Evolutionary conservation across 768 basidiomycete species (phyloP), one percentile per base, ranked within the genome.

Genomic region (Trametes cingulata): DNA sequence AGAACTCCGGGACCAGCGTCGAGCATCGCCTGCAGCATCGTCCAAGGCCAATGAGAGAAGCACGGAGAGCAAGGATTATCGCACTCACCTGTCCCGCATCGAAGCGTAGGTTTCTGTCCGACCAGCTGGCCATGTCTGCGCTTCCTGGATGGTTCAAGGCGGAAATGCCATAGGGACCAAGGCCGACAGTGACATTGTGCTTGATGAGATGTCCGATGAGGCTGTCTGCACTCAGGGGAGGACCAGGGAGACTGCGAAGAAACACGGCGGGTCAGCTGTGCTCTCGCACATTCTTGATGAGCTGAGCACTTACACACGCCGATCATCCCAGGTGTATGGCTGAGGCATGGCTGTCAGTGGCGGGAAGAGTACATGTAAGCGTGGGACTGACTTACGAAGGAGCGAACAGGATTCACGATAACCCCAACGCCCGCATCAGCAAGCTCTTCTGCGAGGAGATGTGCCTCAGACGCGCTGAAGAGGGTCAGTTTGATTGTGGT

Each of bases 381-480:
- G n/a, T n/a, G 29, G 10, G 7, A 25, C 15, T 9, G 7, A 55
- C 57, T 13, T 14, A 68, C 67, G 74, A 80, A 88, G 0, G 88
- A 83, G 41, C 90, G 75, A 0, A 84, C 71, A 6, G 82, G 82
- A 0, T 81, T 77, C 24, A 94, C 74, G 25, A 95, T 81, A n/a
- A 93, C 88, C 40, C 87, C 86, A 2, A 94, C 81, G 9, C 78
- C 76, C 0, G 87, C 86, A 20, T 73, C 66, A 1, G 79, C 82
- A 20, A 92, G 82, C 56, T 90, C 80, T 3, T 80, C 71, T 0
- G 89, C 90, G 13, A 93, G 73, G 1, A 88, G 72, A 70, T 85
- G 79, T 0, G 78, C 79, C 71, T 93, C 89, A 0, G 80, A 66
- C 0, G 78, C 91, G 39, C 88, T 85, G 5, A 77, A 72, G 58